These are phyloP conservation scores for Vaccinium darrowii DNA, from an alignment of 148 eudicot genomes.

Conservation along the genomic window DNA sequence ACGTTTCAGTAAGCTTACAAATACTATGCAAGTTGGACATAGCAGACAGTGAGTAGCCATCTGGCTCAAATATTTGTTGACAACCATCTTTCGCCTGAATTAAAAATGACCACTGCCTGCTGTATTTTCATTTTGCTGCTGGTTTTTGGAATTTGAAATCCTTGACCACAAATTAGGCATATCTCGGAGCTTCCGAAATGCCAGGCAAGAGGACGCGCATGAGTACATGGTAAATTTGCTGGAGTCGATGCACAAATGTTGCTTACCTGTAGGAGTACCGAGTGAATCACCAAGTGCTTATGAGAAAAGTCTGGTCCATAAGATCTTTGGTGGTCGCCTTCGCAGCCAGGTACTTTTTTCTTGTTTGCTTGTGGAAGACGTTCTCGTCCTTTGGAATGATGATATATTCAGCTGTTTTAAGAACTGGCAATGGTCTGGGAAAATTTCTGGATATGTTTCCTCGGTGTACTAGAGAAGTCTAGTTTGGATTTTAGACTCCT, in stretches of 20 bases:
- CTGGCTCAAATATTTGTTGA: neutral
- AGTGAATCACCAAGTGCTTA: slow-evolving; percentile 88
- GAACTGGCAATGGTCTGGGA: neutral
- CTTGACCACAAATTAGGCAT: slow-evolving; percentile 69
- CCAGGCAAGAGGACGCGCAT: slow-evolving; percentile 97
- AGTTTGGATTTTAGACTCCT: neutral
- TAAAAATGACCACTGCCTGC: no score
- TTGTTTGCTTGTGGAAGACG: neutral
- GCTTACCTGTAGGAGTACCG: slow-evolving; percentile 86
- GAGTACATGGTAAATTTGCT: slow-evolving; percentile 94
- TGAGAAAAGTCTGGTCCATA: slow-evolving; percentile 90
- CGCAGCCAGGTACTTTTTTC: slow-evolving; percentile 66
- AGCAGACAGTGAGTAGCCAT: neutral
- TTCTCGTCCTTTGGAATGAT: neutral
- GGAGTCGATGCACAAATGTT: slow-evolving; percentile 94
- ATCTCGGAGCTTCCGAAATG: slow-evolving; percentile 75
- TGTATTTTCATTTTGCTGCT: neutral
- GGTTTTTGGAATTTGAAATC: slow-evolving; percentile 23
- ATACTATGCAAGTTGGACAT: neutral
- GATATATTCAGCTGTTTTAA: neutral
- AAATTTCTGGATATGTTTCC: neutral
- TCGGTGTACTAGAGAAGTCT: neutral
- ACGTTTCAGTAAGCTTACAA: neutral
- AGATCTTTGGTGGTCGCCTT: slow-evolving; percentile 89
- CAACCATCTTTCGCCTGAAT: neutral